Base-by-base conservation (phyloP, 176 grass and related monocot species). In the Aegilops longissima region DNA sequence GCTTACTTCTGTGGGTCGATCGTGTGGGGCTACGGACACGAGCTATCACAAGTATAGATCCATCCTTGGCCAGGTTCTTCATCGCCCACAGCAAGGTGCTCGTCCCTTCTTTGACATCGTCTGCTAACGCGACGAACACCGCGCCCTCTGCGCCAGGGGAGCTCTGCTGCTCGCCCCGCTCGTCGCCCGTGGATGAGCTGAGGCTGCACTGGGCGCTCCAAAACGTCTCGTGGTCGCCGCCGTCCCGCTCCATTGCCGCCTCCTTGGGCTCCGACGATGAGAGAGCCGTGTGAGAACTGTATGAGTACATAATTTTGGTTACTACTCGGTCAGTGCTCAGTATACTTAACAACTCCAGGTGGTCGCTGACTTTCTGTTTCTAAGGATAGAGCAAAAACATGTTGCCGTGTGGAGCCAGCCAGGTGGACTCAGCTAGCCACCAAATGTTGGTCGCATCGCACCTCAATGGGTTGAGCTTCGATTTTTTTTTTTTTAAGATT, bases 51-150 rank as follows among this genome's bases (percentile, higher is more conserved):
- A 73, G 1, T n/a, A n/a, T 44, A 5, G 36, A 7, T 6, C 70
- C 36, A 25, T 44, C 82, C 10, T 42, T 88, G 83, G 74, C 65
- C 12, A 67, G 62, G 86, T 92, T 92, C 83, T 92, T 52, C 8
- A 89, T 73, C 77, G 80, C 86, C 93, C 90, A 95, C 17, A 87
- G 44, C n/a, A 95, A 73, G 66, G 80, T 89, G 59, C 75, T 83
- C 75, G 79, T 92, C n/a, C 88, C 93, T 17, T 74, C 13, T 63
- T 69, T 84, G 64, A 78, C 45, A 1, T 90, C 83, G 52, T 83
- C 90, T 4, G 65, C 9, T 6, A 95, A 88, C 12, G 93, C 93
- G 4, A 95, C 89, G 49, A 91, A 89, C 27, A 95, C 81, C 84
- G 47, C 77, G 33, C 71, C 86, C 34, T 64, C 65, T 21, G 17